Evolutionary conservation across 768 basidiomycete species (phyloP).

Genomic region (Cystofilobasidium bisporidii): DNA sequence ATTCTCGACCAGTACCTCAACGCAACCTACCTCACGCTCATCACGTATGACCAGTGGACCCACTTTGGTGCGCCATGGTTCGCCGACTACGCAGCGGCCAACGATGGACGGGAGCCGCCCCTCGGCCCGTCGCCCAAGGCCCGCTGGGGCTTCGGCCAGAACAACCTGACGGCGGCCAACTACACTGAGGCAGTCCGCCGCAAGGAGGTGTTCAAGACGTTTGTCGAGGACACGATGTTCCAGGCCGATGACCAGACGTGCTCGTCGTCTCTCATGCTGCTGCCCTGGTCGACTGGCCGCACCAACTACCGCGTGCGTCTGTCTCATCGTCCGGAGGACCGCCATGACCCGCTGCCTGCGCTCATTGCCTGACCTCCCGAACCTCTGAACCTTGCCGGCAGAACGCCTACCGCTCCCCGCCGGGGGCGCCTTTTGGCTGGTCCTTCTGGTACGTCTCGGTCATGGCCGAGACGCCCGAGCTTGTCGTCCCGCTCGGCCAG

Average conservation of each 20-base stretch:
- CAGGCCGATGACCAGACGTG: conserved; percentile 31
- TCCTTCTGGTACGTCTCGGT: conserved; percentile 27
- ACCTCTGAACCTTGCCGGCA: too few relatives aligned
- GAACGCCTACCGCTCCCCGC: conserved; percentile 27
- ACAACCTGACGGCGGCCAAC: conserved; percentile 21
- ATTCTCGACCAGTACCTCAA: conserved; percentile 24
- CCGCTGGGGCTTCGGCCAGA: conserved; percentile 32
- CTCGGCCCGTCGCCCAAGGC: conserved; percentile 30
- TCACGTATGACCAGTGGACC: conserved; percentile 30
- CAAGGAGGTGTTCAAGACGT: conserved; percentile 32
- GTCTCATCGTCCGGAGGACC: too few relatives aligned
- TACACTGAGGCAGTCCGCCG: conserved; percentile 28
- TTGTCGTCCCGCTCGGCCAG: conserved; percentile 35
- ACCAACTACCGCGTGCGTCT: conserved; percentile 32
- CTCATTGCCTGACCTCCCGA: too few relatives aligned
- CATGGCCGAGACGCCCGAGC: conserved; percentile 31
- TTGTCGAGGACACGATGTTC: conserved; percentile 29
- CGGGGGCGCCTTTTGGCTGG: conserved; percentile 26
- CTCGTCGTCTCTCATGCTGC: conserved; percentile 31
- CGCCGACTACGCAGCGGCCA: conserved; percentile 31
- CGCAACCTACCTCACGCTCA: conserved; percentile 27
- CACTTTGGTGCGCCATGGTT: conserved; percentile 33
- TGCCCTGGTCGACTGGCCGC: conserved; percentile 26
- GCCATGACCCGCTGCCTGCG: too few relatives aligned
- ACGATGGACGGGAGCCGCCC: conserved; percentile 33